Evolutionary conservation across 176 grass and related monocot species (phyloP), one percentile per base, ranked within the genome.

Genomic region (Triticum monococcum): DNA sequence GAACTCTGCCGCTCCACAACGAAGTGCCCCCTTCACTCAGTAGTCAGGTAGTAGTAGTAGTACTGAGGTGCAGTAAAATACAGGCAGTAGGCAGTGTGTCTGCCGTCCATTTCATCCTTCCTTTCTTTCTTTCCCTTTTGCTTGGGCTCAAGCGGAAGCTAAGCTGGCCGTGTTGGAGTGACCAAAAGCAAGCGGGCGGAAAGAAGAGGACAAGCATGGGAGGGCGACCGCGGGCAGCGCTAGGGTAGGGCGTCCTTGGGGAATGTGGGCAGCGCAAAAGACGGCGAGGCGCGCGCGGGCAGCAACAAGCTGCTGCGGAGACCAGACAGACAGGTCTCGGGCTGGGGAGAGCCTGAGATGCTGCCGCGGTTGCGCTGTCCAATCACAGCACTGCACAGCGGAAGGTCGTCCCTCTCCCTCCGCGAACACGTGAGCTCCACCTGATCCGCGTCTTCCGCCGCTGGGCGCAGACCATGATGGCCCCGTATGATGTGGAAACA

Each of bases 261-360:
- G 66, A 79, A 87, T 66, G 80, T 28, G 89, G 57, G 57, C 80
- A 83, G 43, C 89, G 45, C 32, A 90, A 90, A 87, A 83, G 66
- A 87, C 65, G 84, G 54, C 65, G 65, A 31, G 48, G 71, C 9
- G 35, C 9, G 35, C 22, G 69, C 37, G 12, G 26, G 73, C 37
- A 66, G 75, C 87, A 68, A 67, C 50, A 54, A 18, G 50, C 50
- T 54, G 88, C 28, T 30, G 28, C 43, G 31, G 56, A 31, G 64
- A 17, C 17, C 37, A 73, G n/a, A 16, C 40, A 72, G 37, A 23
- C 41, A 63, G 20, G 48, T 38, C 8, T 38, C 12, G 46, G 75
- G 48, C 8, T 10, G 17, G 76, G 61, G 26, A 36, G 73, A 68
- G 63, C 32, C 81, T 61, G 22, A 20, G 80, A 68, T 35, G 80